Evolutionary conservation across 139 green algal species (phyloP).

Genomic region (Yamagishiella unicocca): DNA sequence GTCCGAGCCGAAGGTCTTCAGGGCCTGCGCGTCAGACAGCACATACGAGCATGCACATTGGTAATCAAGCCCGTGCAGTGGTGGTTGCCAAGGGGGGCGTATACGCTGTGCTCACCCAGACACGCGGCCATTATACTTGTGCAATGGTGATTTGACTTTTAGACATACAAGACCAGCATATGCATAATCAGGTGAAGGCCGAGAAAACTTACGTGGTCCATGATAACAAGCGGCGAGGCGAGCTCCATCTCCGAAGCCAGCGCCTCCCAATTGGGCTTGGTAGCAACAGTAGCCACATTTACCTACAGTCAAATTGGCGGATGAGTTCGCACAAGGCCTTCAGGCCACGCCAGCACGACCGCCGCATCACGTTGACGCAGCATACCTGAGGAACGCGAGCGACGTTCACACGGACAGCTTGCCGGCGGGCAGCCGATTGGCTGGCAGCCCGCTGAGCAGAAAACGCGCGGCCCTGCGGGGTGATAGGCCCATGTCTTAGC

Average conservation of each 20-base stretch:
- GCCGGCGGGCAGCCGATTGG: neutral
- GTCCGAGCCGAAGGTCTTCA: slow-evolving; percentile 90
- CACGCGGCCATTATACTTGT: no score
- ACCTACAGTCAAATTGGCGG: slow-evolving; percentile 21
- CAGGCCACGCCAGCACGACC: neutral
- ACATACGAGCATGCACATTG: no score
- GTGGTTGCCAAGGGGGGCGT: no score
- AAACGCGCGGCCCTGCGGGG: slow-evolving; percentile 24
- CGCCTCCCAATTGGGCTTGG: slow-evolving; percentile 67
- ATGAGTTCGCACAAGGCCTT: neutral
- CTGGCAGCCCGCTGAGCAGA: slow-evolving; percentile 14
- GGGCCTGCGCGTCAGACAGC: slow-evolving; percentile 77
- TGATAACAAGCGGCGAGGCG: slow-evolving; percentile 92
- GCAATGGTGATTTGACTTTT: no score
- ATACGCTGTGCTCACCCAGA: no score
- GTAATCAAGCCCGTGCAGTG: no score
- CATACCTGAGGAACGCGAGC: slow-evolving; percentile 26
- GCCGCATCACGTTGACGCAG: neutral
- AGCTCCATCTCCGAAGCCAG: slow-evolving; percentile 78
- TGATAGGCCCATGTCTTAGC: neutral
- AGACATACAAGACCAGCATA: no score
- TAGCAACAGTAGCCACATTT: slow-evolving; percentile 52
- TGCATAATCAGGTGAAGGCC: no score
- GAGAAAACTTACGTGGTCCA: slow-evolving; percentile 89
- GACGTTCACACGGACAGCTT: neutral